Base-by-base conservation (phyloP, 495 filamentous ascomycete genomes). In the Aspergillus egyptiacus region DNA sequence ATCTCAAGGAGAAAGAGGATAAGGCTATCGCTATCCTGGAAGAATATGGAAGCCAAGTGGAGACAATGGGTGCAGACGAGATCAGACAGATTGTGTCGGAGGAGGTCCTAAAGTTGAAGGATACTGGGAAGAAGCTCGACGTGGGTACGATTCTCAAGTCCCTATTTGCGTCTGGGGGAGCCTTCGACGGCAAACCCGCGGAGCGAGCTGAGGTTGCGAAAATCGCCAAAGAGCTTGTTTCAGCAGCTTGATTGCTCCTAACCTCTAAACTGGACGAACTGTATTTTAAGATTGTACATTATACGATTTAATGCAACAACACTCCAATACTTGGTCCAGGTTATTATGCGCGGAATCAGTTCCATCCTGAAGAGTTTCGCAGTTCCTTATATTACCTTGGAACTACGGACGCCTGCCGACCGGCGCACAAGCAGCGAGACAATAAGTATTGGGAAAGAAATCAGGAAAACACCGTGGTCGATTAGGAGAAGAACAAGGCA, bases 1-100 rank as follows among this genome's bases (percentile, higher is more conserved):
- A 84, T 55, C 63, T 85, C 18, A 73, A 74, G 42, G 72, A 76
- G 18, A 76, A 77, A 50, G 81, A 86, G 60, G 69, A 80, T 30
- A 63, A 62, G 32, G 79, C 84, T 49, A 60, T 74, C 6, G 53
- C 58, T 1, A 67, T 86, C 1, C 55, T 85, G 48, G 69, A 83
- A 51, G 78, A 75, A 47, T 84, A 84, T 54, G 72, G 73, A 1
- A 59, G 69, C 22, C 68, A 74, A 19, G 74, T 83, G 24, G 59
- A 77, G 52, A 75, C 69, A 8, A 56, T 78, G 58, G 60, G 60
- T 24, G 54, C 67, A 46, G 73, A 77, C 19, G 78, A 82, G 43
- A 62, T 83, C 27, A 64, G 66, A 47, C 58, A 54, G 0, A 67
- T 71, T 15, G 68, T 84, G 11, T 49, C 61, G 31, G 55, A 64